Base-by-base conservation (phyloP, 768 basidiomycete species). In the Kwoniella sp. region DNA sequence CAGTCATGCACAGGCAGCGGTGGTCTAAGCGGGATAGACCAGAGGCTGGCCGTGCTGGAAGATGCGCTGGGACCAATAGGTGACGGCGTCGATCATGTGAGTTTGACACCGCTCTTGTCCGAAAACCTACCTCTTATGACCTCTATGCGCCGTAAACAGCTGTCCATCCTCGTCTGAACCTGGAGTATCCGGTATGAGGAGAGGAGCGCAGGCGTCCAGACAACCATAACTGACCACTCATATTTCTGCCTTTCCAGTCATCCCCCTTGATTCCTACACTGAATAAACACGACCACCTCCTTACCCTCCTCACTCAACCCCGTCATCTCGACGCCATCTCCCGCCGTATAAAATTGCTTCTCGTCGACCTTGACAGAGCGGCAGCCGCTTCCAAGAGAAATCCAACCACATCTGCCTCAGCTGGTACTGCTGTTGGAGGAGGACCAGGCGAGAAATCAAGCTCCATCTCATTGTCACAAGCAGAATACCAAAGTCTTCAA, bases 261-360 rank as follows among this genome's bases (percentile, higher is more conserved):
- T 34, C 76, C 0, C 81, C 82, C 0, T 84, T 97, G n/a, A 82
- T 96, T 2, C 89, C 91, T 0, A 86, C 91, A 55, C 85, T 97
- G 58, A 86, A 86, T 20, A 87, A 90, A 50, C 86, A 97, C 50
- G 92, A 91, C 74, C 87, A 87, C 23, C 93, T 96, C 77, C 83
- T 98, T 25, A 86, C 88, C 7, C 84, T 97, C 17, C 87, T 99
- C 52, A 91, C 95, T 0, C 93, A 97, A 82, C 95, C 96, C 0
- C 88, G 94, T 17, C 93, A 98, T 76, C 88, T 98, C 55, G 96
- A 99, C 80, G 90, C 92, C 12, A 90, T 97, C 67, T 94, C 94
- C 1, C 87, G 95, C 4, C 88, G 95, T 4, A 86, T 98, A 66
- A 99, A 98, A 75, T 83, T 97, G 8, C 86, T 98, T 20, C 85